phyloP scores from a whole-genome alignment of 2,329 filamentous ascomycete species.

The Xylaria arbuscula region DNA sequence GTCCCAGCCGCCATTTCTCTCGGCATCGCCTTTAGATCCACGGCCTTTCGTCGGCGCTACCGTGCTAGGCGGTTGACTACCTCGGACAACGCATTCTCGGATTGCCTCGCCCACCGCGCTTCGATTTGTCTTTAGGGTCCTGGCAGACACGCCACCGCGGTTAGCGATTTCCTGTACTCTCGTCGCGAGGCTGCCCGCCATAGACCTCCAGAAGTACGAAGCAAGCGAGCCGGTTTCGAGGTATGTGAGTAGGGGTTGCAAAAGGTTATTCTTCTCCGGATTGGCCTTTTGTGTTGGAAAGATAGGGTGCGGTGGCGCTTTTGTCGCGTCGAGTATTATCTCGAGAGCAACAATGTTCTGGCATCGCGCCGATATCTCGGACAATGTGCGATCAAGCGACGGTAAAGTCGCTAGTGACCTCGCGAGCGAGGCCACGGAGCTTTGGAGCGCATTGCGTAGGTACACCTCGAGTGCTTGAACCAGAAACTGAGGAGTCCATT shows the following conservation, averaged over 20 bases:
- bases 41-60: conserved; percentile 58
- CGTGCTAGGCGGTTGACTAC: conserved; percentile 74
- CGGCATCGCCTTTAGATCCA: conserved; percentile 54
- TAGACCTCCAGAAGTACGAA: conserved; percentile 92
- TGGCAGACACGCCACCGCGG: conserved; percentile 83
- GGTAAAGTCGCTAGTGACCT: conserved; percentile 83
- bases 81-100: conserved; percentile 82
- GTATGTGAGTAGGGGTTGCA: conserved; percentile 77
- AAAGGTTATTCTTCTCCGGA: conserved; percentile 62
- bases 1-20: conserved; percentile 75
- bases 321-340: conserved; percentile 75
- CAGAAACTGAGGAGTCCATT: conserved; percentile 75
- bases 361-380: conserved; percentile 84
- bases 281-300: conserved; percentile 54
- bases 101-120: conserved; percentile 81
- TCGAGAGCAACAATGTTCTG: conserved; percentile 93
- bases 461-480: conserved; percentile 83
- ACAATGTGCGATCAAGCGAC: conserved; percentile 81
- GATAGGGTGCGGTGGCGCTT: conserved; percentile 75
- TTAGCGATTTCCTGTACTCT: conserved; percentile 86
- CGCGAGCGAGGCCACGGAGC: conserved; percentile 78
- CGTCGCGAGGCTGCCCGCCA: conserved; percentile 80
- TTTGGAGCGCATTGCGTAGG: conserved; percentile 82
- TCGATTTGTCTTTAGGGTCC: conserved; percentile 81
- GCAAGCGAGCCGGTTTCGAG: conserved; percentile 89